Conservation (phyloP, 257 asterid species). For the Ligustrum vulgare region DNA sequence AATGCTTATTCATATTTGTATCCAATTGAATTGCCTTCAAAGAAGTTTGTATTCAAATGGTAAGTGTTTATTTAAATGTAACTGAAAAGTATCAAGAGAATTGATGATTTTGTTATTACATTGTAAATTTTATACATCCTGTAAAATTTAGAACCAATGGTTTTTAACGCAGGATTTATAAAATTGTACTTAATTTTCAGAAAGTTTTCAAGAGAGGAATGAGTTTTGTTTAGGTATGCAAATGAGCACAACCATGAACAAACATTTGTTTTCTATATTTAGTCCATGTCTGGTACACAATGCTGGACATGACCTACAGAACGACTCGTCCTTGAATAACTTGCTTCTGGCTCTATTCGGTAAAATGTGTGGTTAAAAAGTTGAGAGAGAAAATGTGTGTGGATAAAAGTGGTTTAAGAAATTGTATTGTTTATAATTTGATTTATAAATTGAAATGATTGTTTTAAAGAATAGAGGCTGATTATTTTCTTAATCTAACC, state of each 20-base stretch:
- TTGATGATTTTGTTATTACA: slow-evolving; percentile 2
- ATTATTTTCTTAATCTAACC: background rate
- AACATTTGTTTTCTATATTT: background rate
- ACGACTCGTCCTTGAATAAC: background rate
- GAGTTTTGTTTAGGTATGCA: background rate
- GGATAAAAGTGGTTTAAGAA: no score
- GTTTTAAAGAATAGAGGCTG: no score
- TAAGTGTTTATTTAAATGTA: slow-evolving; percentile 27
- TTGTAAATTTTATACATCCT: slow-evolving; percentile 4
- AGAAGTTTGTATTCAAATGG: slow-evolving; percentile 83
- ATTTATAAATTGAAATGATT: no score
- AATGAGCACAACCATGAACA: background rate
- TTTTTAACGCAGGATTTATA: background rate
- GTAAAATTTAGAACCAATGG: background rate
- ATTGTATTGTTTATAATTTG: no score
- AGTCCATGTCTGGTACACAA: background rate
- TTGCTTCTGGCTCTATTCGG: no score
- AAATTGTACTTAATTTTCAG: background rate
- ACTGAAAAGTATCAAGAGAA: background rate
- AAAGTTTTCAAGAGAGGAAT: background rate
- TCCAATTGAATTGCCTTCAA: slow-evolving; percentile 64
- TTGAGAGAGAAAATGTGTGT: no score
- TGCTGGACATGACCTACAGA: background rate
- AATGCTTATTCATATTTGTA: slow-evolving; percentile 84
- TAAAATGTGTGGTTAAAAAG: no score